A percentile compares a stretch with the other conserved stretches of the same genome.
Evolutionary conservation across 371 early-diverging fungal species (phyloP).

Genomic region (Phascolomyces articulosus): DNA sequence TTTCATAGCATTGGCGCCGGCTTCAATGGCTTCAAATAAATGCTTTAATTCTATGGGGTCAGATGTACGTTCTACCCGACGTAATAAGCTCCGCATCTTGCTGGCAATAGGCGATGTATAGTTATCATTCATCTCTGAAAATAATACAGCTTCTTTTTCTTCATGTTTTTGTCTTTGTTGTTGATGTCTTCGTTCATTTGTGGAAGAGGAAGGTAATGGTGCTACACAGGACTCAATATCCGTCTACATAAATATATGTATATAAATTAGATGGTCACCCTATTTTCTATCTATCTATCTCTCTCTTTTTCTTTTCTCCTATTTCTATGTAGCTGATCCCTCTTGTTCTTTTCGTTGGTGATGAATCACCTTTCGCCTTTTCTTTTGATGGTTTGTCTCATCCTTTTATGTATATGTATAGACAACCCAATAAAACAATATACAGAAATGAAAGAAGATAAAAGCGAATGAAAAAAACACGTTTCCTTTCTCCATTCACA

Average conservation of each 20-base stretch:
- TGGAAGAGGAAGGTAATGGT: background rate
- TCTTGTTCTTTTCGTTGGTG: background rate
- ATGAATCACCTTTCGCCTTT: background rate
- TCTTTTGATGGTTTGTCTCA: too few species aligned
- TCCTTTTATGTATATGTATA: background rate
- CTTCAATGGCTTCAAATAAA: slow-evolving; percentile 35
- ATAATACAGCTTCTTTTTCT: background rate
- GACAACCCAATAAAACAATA: background rate
- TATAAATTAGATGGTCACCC: background rate
- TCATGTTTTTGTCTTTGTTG: background rate
- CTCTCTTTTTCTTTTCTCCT: too few species aligned
- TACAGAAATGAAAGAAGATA: background rate
- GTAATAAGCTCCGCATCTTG: slow-evolving; percentile 14
- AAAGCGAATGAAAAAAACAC: too few species aligned
- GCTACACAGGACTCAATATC: slow-evolving; percentile 5
- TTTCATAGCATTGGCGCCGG: slow-evolving; percentile 33
- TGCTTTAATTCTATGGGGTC: slow-evolving; percentile 26
- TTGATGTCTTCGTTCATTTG: background rate
- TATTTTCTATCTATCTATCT: too few species aligned
- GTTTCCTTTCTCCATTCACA: too few species aligned
- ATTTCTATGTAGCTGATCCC: too few species aligned
- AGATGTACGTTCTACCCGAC: slow-evolving; percentile 14
- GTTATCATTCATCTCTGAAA: background rate
- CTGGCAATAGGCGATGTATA: background rate
- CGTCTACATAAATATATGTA: slow-evolving; percentile 9